phyloP scores from a whole-genome alignment of 345 rosid species.

The Pugionium dolabratum region DNA sequence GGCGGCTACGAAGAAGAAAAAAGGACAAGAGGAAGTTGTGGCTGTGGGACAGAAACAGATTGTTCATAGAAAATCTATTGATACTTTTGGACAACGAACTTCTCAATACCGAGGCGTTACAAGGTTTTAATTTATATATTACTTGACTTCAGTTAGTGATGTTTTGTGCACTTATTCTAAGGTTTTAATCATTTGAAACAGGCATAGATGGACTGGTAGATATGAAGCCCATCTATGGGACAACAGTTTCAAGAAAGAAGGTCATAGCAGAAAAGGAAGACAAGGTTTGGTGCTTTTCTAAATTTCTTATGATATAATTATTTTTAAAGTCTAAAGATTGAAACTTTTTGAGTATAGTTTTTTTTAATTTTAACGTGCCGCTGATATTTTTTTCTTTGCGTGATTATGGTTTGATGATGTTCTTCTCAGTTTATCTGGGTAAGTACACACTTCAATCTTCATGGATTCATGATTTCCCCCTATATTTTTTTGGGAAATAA shows the following conservation, averaged over 20 bases:
- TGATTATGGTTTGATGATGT: slow-evolving; percentile 46
- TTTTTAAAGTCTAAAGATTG: too few relatives aligned
- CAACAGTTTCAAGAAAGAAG: slow-evolving; percentile 95
- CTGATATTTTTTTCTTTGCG: slow-evolving; percentile 2
- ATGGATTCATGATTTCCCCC: slow-evolving; percentile 36
- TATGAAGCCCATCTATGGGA: slow-evolving; percentile 99
- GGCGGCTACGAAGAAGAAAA: slow-evolving; percentile 54
- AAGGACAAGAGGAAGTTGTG: slow-evolving; percentile 61
- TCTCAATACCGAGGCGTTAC: slow-evolving; percentile 98
- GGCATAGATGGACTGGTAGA: slow-evolving; percentile 98
- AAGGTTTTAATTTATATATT: slow-evolving; percentile 47
- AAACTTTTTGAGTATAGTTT: too few relatives aligned
- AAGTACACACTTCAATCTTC: slow-evolving; percentile 44
- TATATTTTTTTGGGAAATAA: slow-evolving; percentile 32
- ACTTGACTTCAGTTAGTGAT: slow-evolving; percentile 1
- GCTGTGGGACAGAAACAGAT: slow-evolving; percentile 56
- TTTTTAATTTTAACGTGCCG: neutral
- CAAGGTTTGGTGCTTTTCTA: slow-evolving; percentile 52
- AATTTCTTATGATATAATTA: neutral
- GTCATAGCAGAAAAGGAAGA: slow-evolving; percentile 91
- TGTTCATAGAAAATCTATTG: slow-evolving; percentile 91
- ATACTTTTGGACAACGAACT: slow-evolving; percentile 97
- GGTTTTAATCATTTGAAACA: slow-evolving; percentile 34
- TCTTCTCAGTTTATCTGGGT: slow-evolving; percentile 84
- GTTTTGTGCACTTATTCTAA: slow-evolving; percentile 9